Evolutionary conservation across 257 asterid genomes (phyloP), one percentile per base, ranked within the genome.

Genomic region (Nyctanthes arbortristis): DNA sequence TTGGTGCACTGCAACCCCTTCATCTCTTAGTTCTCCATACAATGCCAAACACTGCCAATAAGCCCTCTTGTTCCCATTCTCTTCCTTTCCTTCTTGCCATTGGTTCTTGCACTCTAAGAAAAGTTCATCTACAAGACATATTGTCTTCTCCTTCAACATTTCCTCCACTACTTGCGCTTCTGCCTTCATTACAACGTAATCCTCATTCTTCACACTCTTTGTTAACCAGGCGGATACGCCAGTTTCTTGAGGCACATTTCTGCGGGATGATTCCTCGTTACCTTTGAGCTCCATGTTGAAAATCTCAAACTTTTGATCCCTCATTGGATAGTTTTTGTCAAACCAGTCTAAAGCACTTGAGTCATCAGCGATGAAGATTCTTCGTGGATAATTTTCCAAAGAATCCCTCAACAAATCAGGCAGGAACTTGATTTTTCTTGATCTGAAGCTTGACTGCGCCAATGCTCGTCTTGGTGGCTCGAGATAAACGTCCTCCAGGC

Each of bases 141-240:
- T 70, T 2, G 79, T 72, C 63, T 68, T 77, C 18, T 85, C 78
- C 74, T 72, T 73, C 30, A 85, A 62, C 84, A 88, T 83, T 47
- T 78, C 88, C 72, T 88, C 90, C 33, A 85, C 89, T 49, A 81
- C 60, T 37, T 71, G 54, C 37, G 85, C 91, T 60, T 81, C 95
- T 2, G 95, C 91, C 72, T 88, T 88, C 91, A 87, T 79, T 20
- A 87, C 91, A 14, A 87, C 86, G 6, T 79, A 87, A 49, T 85
- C 91, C 71, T 81, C 85, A 7, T 65, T 70, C 66, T 64, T 79
- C 36, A 83, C 84, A 16, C 78, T 76, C 35, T 58, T 73, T 63
- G 39, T 73, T 60, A 85, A 7, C 91, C 95, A 85, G 52, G 59
- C 66, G 20, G 80, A 77, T 29, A 70, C 30, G 34, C 61, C 80